Conservation (phyloP, 768 basidiomycete genomes). For the Infundibulicybe gibba region DNA sequence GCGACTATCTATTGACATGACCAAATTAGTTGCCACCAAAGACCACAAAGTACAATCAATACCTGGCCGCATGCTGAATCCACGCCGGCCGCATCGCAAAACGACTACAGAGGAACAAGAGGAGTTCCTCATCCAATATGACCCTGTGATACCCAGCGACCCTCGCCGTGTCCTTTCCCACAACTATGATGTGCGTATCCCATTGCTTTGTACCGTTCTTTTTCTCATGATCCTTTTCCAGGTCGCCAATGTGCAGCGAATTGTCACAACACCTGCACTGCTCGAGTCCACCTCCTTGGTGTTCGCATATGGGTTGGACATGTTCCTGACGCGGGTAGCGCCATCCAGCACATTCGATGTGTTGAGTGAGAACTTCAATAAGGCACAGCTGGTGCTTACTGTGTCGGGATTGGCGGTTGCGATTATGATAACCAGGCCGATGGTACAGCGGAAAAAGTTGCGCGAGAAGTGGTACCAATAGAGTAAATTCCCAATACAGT, state of each 20-base stretch:
- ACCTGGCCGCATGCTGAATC: conserved; percentile 72
- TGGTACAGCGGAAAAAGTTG: conserved; percentile 67
- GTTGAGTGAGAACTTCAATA: conserved; percentile 90
- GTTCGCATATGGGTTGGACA: conserved; percentile 82
- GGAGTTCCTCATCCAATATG: conserved; percentile 84
- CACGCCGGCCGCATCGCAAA: conserved; percentile 76
- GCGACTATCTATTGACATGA: not conserved
- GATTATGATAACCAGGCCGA: conserved; percentile 80
- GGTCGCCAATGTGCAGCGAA: conserved; percentile 65
- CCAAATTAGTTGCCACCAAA: conserved; percentile 64
- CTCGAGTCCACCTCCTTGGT: conserved; percentile 92
- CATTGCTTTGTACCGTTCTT: not conserved
- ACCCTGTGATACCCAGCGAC: conserved; percentile 74
- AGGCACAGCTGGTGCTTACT: conserved; percentile 84
- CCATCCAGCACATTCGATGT: conserved; percentile 93
- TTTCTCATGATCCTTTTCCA: conserved; percentile 20
- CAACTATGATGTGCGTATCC: conserved; percentile 34
- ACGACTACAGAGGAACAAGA: conserved; percentile 76
- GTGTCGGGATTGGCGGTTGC: conserved; percentile 67
- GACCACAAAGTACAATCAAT: conserved; percentile 74
- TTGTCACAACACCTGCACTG: conserved; percentile 78
- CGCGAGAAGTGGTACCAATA: conserved; percentile 71
- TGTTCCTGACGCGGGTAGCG: conserved; percentile 82
- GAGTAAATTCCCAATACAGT: not conserved
- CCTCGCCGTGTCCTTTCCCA: conserved; percentile 50